These are phyloP conservation scores for Leucosporidium creatinivorum DNA, from an alignment of 768 basidiomycete species.

Conservation along the genomic window DNA sequence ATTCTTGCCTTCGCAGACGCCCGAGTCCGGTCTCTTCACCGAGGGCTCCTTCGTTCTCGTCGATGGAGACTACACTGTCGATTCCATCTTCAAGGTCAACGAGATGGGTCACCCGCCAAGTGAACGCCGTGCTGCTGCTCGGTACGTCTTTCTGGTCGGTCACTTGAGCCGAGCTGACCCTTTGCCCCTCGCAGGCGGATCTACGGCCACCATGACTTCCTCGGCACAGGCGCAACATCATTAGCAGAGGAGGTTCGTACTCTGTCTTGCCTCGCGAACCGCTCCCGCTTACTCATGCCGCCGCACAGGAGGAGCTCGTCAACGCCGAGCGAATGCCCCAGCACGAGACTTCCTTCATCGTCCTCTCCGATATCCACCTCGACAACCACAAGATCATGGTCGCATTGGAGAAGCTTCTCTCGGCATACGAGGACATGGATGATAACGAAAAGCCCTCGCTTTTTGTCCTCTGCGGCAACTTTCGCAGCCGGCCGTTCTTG, in stretches of 20 bases:
- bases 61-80: slow-evolving; percentile 93
- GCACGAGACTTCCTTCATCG: slow-evolving; percentile 54
- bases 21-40: slow-evolving; percentile 90
- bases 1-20: slow-evolving; percentile 55
- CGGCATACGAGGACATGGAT: slow-evolving; percentile 68
- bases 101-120: slow-evolving; percentile 97
- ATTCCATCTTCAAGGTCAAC: slow-evolving; percentile 75
- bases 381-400: slow-evolving; percentile 75
- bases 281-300: background rate
- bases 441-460: slow-evolving; percentile 69
- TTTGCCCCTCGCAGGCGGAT: slow-evolving; percentile 55
- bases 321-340: slow-evolving; percentile 10
- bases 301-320: slow-evolving; percentile 22
- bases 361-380: slow-evolving; percentile 92
- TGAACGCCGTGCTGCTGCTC: slow-evolving; percentile 73
- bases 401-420: slow-evolving; percentile 76
- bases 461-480: slow-evolving; percentile 91
- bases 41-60: slow-evolving; percentile 92
- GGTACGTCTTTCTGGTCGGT: slow-evolving; percentile 48
- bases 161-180: background rate
- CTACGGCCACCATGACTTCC: slow-evolving; percentile 92
- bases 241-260: slow-evolving; percentile 74
- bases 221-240: slow-evolving; percentile 88
- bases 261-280: background rate
- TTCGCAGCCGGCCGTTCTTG: slow-evolving; percentile 73